Evolutionary conservation across 805 yeast genomes (phyloP).

Genomic region (Sporopachydermia lactativora): DNA sequence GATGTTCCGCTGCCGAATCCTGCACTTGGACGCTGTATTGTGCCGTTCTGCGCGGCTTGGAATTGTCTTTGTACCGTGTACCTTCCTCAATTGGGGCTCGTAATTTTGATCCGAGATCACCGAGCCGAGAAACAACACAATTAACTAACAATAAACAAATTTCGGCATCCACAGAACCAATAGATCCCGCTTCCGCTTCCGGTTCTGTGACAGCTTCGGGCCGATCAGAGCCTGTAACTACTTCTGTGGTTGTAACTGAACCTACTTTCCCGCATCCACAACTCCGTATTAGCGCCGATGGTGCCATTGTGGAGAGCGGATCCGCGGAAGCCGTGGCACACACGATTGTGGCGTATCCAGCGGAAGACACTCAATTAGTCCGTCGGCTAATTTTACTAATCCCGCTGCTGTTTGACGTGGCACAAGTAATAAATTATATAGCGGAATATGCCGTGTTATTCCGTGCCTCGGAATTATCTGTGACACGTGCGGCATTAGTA

Average conservation of each 20-base stretch:
- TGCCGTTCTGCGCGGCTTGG: constrained; percentile 36
- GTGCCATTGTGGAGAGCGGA: constrained; percentile 34
- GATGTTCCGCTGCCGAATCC: constrained; percentile 6
- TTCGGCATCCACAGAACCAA: neutral
- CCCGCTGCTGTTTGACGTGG: constrained; percentile 39
- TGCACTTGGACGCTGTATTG: constrained; percentile 22
- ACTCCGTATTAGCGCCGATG: constrained; percentile 32
- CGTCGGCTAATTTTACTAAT: constrained; percentile 33
- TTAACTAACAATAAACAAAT: constrained; percentile 3
- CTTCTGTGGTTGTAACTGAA: constrained; percentile 12
- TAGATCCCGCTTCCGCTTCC: neutral
- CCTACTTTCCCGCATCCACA: constrained; percentile 51
- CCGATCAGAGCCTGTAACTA: neutral
- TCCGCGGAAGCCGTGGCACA: constrained; percentile 67
- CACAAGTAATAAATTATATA: constrained; percentile 29
- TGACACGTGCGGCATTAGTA: constrained; percentile 37
- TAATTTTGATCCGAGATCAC: constrained; percentile 21
- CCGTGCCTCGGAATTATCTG: constrained; percentile 20
- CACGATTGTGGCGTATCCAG: constrained; percentile 43
- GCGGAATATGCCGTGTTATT: constrained; percentile 26
- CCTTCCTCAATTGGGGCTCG: constrained; percentile 8
- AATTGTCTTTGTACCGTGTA: constrained; percentile 29
- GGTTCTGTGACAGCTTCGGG: neutral
- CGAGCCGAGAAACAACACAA: neutral
- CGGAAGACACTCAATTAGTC: constrained; percentile 24